A percentile compares a stretch with the other conserved stretches of the same genome.
phyloP scores from a whole-genome alignment of 345 rosid species.

The Salix caprea region DNA sequence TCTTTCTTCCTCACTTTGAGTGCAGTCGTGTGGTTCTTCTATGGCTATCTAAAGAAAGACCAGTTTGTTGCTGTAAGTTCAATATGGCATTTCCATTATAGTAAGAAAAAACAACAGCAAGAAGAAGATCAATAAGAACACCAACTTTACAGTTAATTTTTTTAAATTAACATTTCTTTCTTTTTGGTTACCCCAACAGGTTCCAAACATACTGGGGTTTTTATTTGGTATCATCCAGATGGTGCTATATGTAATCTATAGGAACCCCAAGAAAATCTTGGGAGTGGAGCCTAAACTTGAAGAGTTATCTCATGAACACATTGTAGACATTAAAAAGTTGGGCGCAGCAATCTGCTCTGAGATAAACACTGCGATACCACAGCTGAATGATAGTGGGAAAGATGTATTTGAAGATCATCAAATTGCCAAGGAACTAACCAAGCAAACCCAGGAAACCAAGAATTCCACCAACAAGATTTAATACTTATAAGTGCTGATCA shows the following conservation, averaged over 20 bases:
- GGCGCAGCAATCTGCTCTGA: slow-evolving; percentile 41
- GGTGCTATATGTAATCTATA: slow-evolving; percentile 44
- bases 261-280: slow-evolving; percentile 5
- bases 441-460: slow-evolving; percentile 16
- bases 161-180: neutral
- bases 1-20: slow-evolving; percentile 49
- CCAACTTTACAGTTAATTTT: neutral
- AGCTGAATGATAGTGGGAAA: slow-evolving; percentile 14
- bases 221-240: slow-evolving; percentile 49
- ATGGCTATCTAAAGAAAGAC: slow-evolving; percentile 32
- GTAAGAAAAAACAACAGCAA: no score
- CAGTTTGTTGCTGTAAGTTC: slow-evolving; percentile 18
- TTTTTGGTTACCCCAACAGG: slow-evolving; percentile 21
- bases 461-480: slow-evolving; percentile 9
- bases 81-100: neutral
- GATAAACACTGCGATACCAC: slow-evolving; percentile 33
- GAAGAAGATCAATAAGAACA: no score
- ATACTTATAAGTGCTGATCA: neutral
- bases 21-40: slow-evolving; percentile 55
- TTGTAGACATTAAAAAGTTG: slow-evolving; percentile 41
- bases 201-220: slow-evolving; percentile 52
- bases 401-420: slow-evolving; percentile 11
- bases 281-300: slow-evolving; percentile 6
- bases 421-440: slow-evolving; percentile 21
- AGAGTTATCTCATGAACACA: slow-evolving; percentile 7